Conservation (phyloP, 176 grass and related monocot genomes). For the Aegilops bicornis region DNA sequence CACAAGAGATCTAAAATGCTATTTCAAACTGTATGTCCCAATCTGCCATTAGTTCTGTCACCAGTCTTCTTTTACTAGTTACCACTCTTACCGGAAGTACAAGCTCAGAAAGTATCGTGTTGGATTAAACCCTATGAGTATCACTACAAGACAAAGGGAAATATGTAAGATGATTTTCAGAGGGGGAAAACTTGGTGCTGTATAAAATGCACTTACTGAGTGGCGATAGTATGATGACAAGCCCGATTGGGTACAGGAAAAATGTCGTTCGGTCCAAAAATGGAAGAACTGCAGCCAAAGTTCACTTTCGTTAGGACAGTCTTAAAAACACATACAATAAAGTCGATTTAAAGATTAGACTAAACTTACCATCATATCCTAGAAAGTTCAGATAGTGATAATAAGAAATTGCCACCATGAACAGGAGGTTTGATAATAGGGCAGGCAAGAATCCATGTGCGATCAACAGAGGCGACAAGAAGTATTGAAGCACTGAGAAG, state of each 20-base stretch:
- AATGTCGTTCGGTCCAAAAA: constrained; percentile 96
- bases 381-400: constrained; percentile 98
- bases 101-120: constrained; percentile 89
- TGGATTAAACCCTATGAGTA: constrained; percentile 89
- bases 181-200: not conserved
- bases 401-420: constrained; percentile 88
- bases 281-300: constrained; percentile 68
- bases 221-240: constrained; percentile 87
- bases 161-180: constrained; percentile 15
- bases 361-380: constrained; percentile 89
- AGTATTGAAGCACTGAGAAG: constrained; percentile 85
- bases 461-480: constrained; percentile 86
- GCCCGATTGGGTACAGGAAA: constrained; percentile 95
- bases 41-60: constrained; percentile 45
- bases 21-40: constrained; percentile 40
- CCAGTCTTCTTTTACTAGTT: constrained; percentile 17
- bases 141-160: constrained; percentile 51
- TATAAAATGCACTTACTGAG: constrained; percentile 68
- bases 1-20: constrained; percentile 30
- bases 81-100: constrained; percentile 59
- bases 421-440: constrained; percentile 83
- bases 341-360: not conserved
- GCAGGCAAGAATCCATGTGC: constrained; percentile 87
- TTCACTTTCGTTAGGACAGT: constrained; percentile 5
- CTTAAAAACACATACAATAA: not conserved